Base-by-base conservation (phyloP, 2,329 filamentous ascomycete species). In the Iodosphaeria phyllophila region DNA sequence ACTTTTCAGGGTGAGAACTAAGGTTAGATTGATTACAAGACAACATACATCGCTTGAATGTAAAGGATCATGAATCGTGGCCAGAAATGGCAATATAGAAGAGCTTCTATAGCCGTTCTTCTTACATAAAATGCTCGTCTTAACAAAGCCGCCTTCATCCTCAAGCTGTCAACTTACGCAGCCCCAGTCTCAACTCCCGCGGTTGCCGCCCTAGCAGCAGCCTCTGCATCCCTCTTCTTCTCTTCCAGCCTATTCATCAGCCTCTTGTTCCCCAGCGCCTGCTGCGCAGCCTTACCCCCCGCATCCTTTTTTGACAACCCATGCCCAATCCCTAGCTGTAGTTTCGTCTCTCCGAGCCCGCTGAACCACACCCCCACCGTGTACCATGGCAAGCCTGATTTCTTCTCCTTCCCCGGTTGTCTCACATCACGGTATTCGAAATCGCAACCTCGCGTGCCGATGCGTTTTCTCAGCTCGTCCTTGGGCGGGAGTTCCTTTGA, bases 261-360 rank as follows among this genome's bases (percentile, higher is more conserved):
- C 38, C 72, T 74, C 43, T 70, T 73, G 39, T 80, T 72, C 20
- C 59, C 52, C 41, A 84, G 38, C 1, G 73, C 74, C 35, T 56
- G 53, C 20, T 53, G 47, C 1, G 78, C 78, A 2, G 77, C 77
- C 34, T 64, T 70, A 9, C 63, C 53, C 0, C 71, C 72, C 1
- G 76, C 78, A 28, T 79, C 72, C 28, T 64, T 67, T 49, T 82
- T 82, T 27, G 61, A 67, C 32, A 67, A 48, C 2, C 64, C 76
- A 16, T 60, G 63, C 1, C 74, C 77, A 22, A 54, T 56, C 0
- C 70, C 77, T 5, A 84, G 47, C 28, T 64, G 50, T 41, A 67
- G 62, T 24, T 64, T 52, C 16, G 56, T 59, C 44, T 74, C 69
- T 4, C 75, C 76, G 58, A 71, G 77, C 0, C 74, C 76, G 12